A percentile compares a stretch with the other conserved stretches of the same genome.
These are phyloP conservation scores for Neonectria faginata DNA, from an alignment of 2,329 filamentous ascomycete genomes.

Conservation along the genomic window DNA sequence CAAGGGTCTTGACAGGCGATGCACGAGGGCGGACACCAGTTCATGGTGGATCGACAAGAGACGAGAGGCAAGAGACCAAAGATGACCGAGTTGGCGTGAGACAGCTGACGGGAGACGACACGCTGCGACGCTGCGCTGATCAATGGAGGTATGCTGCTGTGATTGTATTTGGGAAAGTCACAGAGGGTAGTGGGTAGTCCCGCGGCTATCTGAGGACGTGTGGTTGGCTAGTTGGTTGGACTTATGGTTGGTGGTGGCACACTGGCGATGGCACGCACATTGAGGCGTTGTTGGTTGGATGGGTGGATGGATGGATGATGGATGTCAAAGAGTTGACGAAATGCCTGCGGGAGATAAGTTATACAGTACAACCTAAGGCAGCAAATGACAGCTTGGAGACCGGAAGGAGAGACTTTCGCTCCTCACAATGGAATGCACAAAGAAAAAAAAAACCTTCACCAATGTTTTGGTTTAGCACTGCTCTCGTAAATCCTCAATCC, in stretches of 20 bases:
- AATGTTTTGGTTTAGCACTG: neutral
- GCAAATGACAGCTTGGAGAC: neutral
- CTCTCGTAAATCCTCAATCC: neutral
- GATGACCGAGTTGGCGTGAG: neutral
- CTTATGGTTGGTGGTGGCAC: slow-evolving; percentile 11
- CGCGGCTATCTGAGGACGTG: neutral
- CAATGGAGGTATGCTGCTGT: neutral
- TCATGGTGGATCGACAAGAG: neutral
- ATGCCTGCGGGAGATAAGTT: slow-evolving; percentile 6
- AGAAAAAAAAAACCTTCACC: neutral
- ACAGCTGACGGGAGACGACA: neutral
- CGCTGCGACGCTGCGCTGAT: neutral
- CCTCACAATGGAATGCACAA: neutral
- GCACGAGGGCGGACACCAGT: neutral
- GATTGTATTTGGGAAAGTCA: slow-evolving; percentile 5
- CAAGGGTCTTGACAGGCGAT: neutral
- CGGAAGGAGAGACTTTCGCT: no score
- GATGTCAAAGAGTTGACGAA: no score
- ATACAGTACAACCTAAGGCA: neutral
- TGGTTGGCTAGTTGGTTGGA: slow-evolving; percentile 29
- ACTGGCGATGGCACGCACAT: slow-evolving; percentile 29
- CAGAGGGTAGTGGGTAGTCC: neutral
- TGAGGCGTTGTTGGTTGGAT: neutral
- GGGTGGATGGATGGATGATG: neutral
- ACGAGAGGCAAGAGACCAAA: neutral